phyloP scores from a whole-genome alignment of 192 early-diverging fungal species.

The Backusella tarrabulga region DNA sequence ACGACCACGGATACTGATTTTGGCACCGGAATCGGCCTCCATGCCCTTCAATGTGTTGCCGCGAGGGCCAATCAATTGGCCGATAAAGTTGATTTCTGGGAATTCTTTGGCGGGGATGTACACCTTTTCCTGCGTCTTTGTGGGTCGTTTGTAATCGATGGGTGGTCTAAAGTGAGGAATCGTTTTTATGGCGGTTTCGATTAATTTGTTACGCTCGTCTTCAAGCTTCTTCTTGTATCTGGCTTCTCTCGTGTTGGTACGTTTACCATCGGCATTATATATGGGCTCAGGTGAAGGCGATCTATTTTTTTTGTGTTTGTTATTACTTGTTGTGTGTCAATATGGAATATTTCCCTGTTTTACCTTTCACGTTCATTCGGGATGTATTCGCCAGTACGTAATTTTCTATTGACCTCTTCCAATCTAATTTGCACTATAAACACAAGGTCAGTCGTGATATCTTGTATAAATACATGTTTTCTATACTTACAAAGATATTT shows the following conservation, averaged over 20 bases:
- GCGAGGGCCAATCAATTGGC: constrained; percentile 93
- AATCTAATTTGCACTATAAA: constrained; percentile 73
- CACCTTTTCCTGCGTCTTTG: constrained; percentile 86
- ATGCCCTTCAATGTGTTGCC: constrained; percentile 97
- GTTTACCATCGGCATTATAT: constrained; percentile 92
- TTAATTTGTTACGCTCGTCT: constrained; percentile 87
- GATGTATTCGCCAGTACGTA: constrained; percentile 80
- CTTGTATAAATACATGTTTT: background rate
- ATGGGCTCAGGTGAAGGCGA: constrained; percentile 96
- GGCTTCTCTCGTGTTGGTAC: constrained; percentile 93
- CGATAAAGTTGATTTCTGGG: constrained; percentile 98
- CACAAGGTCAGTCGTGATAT: background rate
- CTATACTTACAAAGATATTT: constrained; percentile 61
- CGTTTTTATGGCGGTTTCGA: constrained; percentile 73
- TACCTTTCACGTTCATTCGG: constrained; percentile 80
- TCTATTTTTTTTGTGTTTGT: constrained; percentile 37
- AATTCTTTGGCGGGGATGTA: constrained; percentile 95
- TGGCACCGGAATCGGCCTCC: constrained; percentile 89
- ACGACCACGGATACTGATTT: constrained; percentile 94
- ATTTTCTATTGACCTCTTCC: constrained; percentile 85
- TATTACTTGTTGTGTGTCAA: background rate
- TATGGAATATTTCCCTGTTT: background rate
- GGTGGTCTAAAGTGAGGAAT: constrained; percentile 88
- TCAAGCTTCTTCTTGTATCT: constrained; percentile 90
- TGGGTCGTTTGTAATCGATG: constrained; percentile 83